These are phyloP conservation scores for Agmasoma carcini DNA, from an alignment of 371 early-diverging fungal species.

Conservation along the genomic window DNA sequence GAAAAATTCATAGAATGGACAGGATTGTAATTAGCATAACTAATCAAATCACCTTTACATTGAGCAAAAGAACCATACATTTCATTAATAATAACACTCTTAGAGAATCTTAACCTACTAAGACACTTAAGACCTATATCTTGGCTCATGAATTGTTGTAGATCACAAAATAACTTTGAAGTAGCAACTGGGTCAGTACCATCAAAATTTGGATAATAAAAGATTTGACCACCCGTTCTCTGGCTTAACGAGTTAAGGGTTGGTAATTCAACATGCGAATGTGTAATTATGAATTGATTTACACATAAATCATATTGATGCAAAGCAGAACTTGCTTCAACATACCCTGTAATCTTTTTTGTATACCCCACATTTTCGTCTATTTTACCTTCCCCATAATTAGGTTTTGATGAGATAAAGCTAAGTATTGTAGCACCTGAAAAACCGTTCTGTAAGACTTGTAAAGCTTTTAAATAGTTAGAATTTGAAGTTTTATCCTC, in stretches of 20 bases:
- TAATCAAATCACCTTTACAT: conserved; percentile 76
- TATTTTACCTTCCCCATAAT: conserved; percentile 30
- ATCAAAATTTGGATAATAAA: conserved; percentile 81
- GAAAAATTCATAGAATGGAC: conserved; percentile 79
- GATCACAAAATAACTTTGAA: conserved; percentile 68
- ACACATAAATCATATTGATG: conserved; percentile 72
- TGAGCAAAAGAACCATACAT: conserved; percentile 59
- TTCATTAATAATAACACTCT: conserved; percentile 55
- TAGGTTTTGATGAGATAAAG: conserved; percentile 42
- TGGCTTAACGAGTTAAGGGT: conserved; percentile 62
- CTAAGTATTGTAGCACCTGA: conserved; percentile 29
- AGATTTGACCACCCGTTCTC: conserved; percentile 78
- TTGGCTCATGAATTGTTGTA: conserved; percentile 64
- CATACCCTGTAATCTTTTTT: conserved; percentile 60
- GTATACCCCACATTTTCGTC: not conserved
- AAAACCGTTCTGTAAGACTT: conserved; percentile 15
- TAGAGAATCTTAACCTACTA: conserved; percentile 74
- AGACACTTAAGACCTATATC: conserved; percentile 81
- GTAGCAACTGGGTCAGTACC: conserved; percentile 68
- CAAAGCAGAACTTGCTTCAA: conserved; percentile 73
- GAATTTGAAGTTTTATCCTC: conserved; percentile 22
- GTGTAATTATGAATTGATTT: conserved; percentile 74
- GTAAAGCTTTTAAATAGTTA: conserved; percentile 43
- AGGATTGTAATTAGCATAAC: conserved; percentile 77
- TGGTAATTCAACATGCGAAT: conserved; percentile 73